Base-by-base conservation (phyloP, 805 yeast species). In the Monosporozyma unispora region DNA sequence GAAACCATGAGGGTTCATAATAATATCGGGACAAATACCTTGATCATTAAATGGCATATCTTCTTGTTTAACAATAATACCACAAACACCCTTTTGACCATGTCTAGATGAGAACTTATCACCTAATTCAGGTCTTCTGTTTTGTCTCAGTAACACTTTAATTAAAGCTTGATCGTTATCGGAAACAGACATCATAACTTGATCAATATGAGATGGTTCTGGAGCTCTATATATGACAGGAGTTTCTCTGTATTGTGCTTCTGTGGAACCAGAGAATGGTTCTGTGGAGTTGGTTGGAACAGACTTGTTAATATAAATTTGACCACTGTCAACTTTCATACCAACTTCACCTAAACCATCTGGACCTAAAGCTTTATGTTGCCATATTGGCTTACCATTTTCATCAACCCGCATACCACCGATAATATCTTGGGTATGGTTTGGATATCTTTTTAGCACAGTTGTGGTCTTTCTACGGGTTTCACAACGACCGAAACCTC, bases 71-170 rank as follows among this genome's bases (percentile, higher is more conserved):
- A 91, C 97, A 66, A 91, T 93, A 57, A 93, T 88, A 70, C 99
- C 98, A 74, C 98, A 91, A 28, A 93, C 98, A 80, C 99, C 99
- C 74, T 91, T 91, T 68, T 91, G 99, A 38, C 99, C 99, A 71
- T 91, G 98, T 69, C 99, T 81, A 0, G 96, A 88, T 2, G 97
- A 89, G 63, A 93, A 93, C 68, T 93, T 93, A 64, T 93, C 99
- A 56, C 99, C 99, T 47, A 93, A 72, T 70, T 93, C 99, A 0
- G 99, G 99, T 66, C 98, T 80, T 73, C 99, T 81, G 4, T 97
- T 89, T 65, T 93, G 99, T 65, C 99, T 79, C 52, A 93, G 70
- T 48, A 93, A 73, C 8, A 93, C 98, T 68, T 93, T 93, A 59
- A 93, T 83, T 53, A 93, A 74, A 0, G 96, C 95, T 68, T 90